Base-by-base conservation (phyloP, 768 basidiomycete species). In the Lentinula boryana region DNA sequence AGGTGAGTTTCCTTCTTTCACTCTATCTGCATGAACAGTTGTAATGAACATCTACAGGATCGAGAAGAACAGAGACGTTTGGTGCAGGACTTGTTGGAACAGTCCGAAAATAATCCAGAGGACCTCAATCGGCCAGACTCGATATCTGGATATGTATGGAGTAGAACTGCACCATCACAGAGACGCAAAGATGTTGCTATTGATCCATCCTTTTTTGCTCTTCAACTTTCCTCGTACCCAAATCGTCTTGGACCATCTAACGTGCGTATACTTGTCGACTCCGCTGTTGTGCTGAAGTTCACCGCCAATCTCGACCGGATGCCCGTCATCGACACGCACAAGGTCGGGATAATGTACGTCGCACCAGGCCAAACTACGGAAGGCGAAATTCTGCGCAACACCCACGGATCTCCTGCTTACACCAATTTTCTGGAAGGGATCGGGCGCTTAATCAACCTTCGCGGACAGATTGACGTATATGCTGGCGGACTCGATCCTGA, bases 261-360 rank as follows among this genome's bases (percentile, higher is more conserved):
- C 35, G 70, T 77, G 61, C 80, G 78, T 58, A 75, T 81, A 10
- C 74, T 87, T 4, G 70, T 77, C 4, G 82, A 87, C 51, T 76
- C 83, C 9, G 76, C 85, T 1, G 71, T 75, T 13, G 79, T 91
- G 41, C 73, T 82, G 3, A 76, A 80, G 31, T 84, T 88, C 62
- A 76, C 95, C 63, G 77, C 80, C 27, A 80, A 80, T 6, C 80
- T 98, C 49, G 94, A 97, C 66, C 78, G 83, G 46, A 89, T 91
- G 44, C 95, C 95, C 0, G 94, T 98, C 66, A 95, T 99, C 62
- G 97, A 99, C 72, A 95, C 92, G 0, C 93, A 98, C 73, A 96
- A 97, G 72, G 89, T 98, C 38, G 97, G 93, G 3, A 89, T 99
- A 60, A 81, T 99, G 76, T 99, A 98, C 67, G 96, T 95, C 49